A percentile compares a stretch with the other conserved stretches of the same genome.
Conservation (phyloP, 2,329 filamentous ascomycete genomes). For the Pseudopithomyces chartarum region DNA sequence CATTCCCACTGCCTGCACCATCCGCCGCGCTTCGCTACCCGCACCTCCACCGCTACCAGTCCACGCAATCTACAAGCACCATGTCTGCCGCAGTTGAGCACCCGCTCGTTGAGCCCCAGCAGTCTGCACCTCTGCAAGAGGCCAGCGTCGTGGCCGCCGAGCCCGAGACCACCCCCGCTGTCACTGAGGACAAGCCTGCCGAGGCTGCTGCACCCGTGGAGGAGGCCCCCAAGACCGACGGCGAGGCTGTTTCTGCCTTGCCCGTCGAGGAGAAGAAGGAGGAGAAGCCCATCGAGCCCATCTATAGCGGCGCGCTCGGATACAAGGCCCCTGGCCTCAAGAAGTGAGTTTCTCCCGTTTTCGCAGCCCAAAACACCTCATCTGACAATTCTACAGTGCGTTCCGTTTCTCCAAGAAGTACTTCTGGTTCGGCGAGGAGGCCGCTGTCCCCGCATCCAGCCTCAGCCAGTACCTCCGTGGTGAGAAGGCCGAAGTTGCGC, state of each 20-base stretch:
- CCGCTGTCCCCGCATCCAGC: slow-evolving; percentile 71
- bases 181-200: slow-evolving; percentile 48
- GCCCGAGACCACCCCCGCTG: slow-evolving; percentile 44
- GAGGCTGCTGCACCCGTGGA: slow-evolving; percentile 46
- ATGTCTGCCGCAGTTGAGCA: slow-evolving; percentile 74
- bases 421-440: slow-evolving; percentile 70
- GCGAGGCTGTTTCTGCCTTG: slow-evolving; percentile 27
- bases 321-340: slow-evolving; percentile 89
- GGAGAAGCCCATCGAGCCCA: slow-evolving; percentile 62
- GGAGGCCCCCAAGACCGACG: slow-evolving; percentile 44
- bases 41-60: slow-evolving; percentile 8
- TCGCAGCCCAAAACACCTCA: neutral
- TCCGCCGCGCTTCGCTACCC: slow-evolving; percentile 8
- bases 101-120: slow-evolving; percentile 60
- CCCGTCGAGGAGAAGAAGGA: slow-evolving; percentile 49
- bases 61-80: slow-evolving; percentile 45
- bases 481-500: slow-evolving; percentile 81
- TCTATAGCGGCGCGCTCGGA: slow-evolving; percentile 82
- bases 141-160: slow-evolving; percentile 41
- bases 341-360: slow-evolving; percentile 69
- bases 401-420: slow-evolving; percentile 90
- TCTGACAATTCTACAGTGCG: slow-evolving; percentile 63
- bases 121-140: slow-evolving; percentile 30
- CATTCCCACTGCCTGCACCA: slow-evolving; percentile 15
- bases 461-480: slow-evolving; percentile 79